Evolutionary conservation across 2,329 filamentous ascomycete genomes (phyloP).

Genomic region (Elsinoe ampelina): DNA sequence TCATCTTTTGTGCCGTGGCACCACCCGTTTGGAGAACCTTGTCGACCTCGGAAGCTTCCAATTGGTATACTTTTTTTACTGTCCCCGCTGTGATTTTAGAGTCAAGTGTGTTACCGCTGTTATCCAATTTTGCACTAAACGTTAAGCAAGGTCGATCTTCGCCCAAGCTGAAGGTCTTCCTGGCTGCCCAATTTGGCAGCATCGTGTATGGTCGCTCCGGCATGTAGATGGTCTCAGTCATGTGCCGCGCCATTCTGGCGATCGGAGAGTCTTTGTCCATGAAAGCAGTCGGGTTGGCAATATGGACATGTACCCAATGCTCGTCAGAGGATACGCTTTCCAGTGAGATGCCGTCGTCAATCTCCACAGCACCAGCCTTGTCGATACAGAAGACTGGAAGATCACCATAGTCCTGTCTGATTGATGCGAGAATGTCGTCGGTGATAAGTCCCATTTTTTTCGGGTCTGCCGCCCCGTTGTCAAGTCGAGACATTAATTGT

Average conservation of each 20-base stretch:
- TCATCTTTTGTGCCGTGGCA: conserved; percentile 14
- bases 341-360: conserved; percentile 72
- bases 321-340: conserved; percentile 41
- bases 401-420: conserved; percentile 52
- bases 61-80: conserved; percentile 44
- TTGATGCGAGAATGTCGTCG: conserved; percentile 45
- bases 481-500: conserved; percentile 28
- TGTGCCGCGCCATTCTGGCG: conserved; percentile 51
- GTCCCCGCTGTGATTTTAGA: conserved; percentile 45
- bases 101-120: conserved; percentile 44
- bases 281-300: conserved; percentile 67
- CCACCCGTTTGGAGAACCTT: conserved; percentile 12
- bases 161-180: conserved; percentile 46
- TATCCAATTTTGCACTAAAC: conserved; percentile 49
- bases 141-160: conserved; percentile 49
- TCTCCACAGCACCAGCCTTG: conserved; percentile 53
- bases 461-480: conserved; percentile 30
- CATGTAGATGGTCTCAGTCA: conserved; percentile 48
- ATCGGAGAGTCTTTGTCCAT: conserved; percentile 52
- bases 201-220: conserved; percentile 49
- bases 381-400: conserved; percentile 66
- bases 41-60: conserved; percentile 38
- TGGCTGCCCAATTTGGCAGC: conserved; percentile 42
- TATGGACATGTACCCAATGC: conserved; percentile 69
- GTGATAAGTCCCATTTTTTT: conserved; percentile 9